Evolutionary conservation across 148 eudicot genomes (phyloP), one percentile per base, ranked within the genome.

Genomic region (Silene conica): DNA sequence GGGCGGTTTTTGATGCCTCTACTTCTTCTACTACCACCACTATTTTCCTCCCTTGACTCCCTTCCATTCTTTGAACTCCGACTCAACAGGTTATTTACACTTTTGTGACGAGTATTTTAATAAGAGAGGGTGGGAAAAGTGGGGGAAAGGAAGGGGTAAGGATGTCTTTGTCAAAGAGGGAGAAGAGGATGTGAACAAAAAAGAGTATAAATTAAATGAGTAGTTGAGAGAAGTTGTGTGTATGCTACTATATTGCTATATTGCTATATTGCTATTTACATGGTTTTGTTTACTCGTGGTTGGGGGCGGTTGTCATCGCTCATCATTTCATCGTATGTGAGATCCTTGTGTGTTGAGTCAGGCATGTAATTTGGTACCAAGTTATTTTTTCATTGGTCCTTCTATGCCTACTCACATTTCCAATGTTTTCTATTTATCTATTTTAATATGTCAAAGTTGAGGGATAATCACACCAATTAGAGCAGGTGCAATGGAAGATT

Each of bases 11-110:
- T 23, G 98, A 87, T 11, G 79, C 88, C 28, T 94, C 97, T 7
- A 59, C 83, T 25, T 94, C 98, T 83, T 94, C 98, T 73, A 94
- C 98, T 2, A 92, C 89, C 75, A 91, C 92, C 73, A 91, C 96
- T 81, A 91, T 89, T 75, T 91, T 91, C 76, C 85, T 84, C 34
- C 46, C 85, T 75, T 91, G 89, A 74, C 85, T 84, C 34, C 46
- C 85, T 58, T 91, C 95, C 85, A 86, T 83, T 5, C 6, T 8
- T 16, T 55, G 1, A 28, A 28, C 31, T 28, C 31, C 2, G 31
- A 28, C 31, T 31, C 1, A 31, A 31, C 52, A 8, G 13, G 52
- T 12, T 46, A 0, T 46, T 46, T 46, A 31, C 34, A 8, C 52
- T 46, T 46, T 46, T 46, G 52, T 8, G 12, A 46, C 3, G 52